Evolutionary conservation across 2,329 filamentous ascomycete genomes (phyloP), one percentile per base, ranked within the genome.

Genomic region (Paraconiothyrium brasiliense): DNA sequence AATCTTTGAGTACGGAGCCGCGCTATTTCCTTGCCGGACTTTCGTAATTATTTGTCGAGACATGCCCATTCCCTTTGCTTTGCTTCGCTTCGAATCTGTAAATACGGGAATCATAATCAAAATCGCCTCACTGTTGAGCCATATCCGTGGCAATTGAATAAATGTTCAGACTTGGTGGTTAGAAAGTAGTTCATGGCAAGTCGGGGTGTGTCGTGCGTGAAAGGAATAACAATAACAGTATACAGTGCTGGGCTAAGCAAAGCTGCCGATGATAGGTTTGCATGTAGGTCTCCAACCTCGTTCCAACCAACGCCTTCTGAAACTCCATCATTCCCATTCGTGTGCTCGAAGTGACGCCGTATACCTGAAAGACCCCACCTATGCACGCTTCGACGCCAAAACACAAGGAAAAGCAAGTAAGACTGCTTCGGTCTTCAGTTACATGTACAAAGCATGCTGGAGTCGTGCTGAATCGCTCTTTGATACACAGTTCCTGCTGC

Each of bases 1-100:
- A 71, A 76, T 77, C 69, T 77, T 79, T 79, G 76, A 79, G 76
- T 79, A 78, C 76, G 76, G 67, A 67, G 62, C 74, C 75, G 71
- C 67, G 64, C 70, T 47, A 34, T 56, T 52, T 64, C 63, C 67
- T 68, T 75, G 72, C 68, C 70, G 75, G 67, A 63, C 67, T 60
- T 74, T 72, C 69, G 76, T 78, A 78, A 78, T 78, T 78, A 72
- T 76, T 70, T 62, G 75, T 78, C 74, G 74, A 68, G 66, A 78
- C 74, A 78, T 41, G 37, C 35, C n/a, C 43, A 52, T 24, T 37
- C n/a, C 27, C 3, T 9, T 1, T 41, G 39, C 16, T 8, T 41
- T 13, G 11, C 9, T 16, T 41, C 5, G 11, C 9, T 16, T 41
- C 5, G 27, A 30, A 30, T 30, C 27, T 6, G 27, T 30, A 30